phyloP scores from a whole-genome alignment of 2,329 filamentous ascomycete genomes.

The Epichloe festucae region DNA sequence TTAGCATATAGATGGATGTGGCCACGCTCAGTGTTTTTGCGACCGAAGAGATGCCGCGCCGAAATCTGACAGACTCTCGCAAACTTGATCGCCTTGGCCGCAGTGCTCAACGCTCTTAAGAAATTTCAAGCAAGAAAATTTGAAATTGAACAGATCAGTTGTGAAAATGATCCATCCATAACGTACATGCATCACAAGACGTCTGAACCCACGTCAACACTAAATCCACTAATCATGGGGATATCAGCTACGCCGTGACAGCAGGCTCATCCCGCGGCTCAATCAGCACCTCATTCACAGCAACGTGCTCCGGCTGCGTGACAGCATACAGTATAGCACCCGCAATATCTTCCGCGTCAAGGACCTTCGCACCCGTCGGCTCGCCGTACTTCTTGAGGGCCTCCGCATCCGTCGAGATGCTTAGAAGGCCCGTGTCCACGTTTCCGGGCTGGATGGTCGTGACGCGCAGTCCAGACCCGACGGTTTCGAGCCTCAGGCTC shows the following conservation, averaged over 20 bases:
- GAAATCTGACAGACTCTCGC: no score
- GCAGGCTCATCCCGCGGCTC: slow-evolving; percentile 60
- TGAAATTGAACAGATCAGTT: no score
- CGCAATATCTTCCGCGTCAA: slow-evolving; percentile 63
- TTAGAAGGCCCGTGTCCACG: slow-evolving; percentile 57
- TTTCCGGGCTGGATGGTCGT: slow-evolving; percentile 70
- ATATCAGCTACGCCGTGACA: neutral
- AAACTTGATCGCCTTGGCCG: no score
- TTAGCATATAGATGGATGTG: no score
- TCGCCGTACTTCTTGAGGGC: slow-evolving; percentile 69
- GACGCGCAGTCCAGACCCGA: slow-evolving; percentile 57
- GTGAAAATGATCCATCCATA: no score
- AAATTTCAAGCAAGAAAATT: no score
- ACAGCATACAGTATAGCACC: slow-evolving; percentile 61
- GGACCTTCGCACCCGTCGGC: slow-evolving; percentile 59
- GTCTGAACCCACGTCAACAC: no score
- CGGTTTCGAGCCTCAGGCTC: slow-evolving; percentile 60
- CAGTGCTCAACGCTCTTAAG: no score
- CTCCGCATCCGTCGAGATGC: slow-evolving; percentile 63
- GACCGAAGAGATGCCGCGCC: no score
- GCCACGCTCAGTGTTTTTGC: no score
- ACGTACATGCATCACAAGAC: no score
- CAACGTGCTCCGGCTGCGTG: slow-evolving; percentile 60
- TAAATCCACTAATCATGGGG: no score
- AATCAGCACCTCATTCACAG: slow-evolving; percentile 70